A percentile compares a stretch with the other conserved stretches of the same genome.
phyloP scores from a whole-genome alignment of 169 alveolate genomes.

The Besnoitia besnoiti region DNA sequence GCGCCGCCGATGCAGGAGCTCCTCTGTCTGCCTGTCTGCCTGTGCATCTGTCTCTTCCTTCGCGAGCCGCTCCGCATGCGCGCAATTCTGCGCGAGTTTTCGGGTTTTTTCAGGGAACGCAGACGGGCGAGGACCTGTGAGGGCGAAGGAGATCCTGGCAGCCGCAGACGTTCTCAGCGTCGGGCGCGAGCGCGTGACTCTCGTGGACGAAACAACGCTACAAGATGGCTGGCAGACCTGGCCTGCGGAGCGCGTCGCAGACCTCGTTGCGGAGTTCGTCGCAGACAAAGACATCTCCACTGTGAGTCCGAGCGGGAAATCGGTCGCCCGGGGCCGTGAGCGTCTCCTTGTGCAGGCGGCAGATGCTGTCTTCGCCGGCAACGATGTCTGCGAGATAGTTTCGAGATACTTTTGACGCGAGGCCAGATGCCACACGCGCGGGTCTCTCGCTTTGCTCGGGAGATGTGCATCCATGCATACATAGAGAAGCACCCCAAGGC shows the following conservation, averaged over 20 bases:
- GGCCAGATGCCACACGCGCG: too few relatives aligned
- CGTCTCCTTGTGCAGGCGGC: too few relatives aligned
- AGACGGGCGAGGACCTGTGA: slow-evolving; percentile 18
- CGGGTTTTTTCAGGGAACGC: slow-evolving; percentile 44
- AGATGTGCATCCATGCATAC: too few relatives aligned
- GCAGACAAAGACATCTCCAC: not conserved
- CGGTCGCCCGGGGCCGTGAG: too few relatives aligned
- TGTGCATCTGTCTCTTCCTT: not conserved
- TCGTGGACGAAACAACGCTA: not conserved
- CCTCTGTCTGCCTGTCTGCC: not conserved
- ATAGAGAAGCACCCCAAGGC: too few relatives aligned
- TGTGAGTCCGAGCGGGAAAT: not conserved
- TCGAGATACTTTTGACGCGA: too few relatives aligned
- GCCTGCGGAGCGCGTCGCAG: slow-evolving; percentile 43
- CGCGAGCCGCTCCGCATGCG: too few relatives aligned
- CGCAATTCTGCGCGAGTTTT: not conserved
- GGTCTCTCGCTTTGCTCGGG: too few relatives aligned
- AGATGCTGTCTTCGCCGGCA: too few relatives aligned
- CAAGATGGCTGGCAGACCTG: slow-evolving; percentile 48
- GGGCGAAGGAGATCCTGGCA: slow-evolving; percentile 24
- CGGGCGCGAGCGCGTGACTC: not conserved
- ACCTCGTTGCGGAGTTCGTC: not conserved
- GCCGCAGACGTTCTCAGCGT: slow-evolving; percentile 43
- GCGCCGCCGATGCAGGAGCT: too few relatives aligned
- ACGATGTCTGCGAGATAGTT: too few relatives aligned